A percentile compares a stretch with the other conserved stretches of the same genome.
These are phyloP conservation scores for Penicillium malachiteum DNA, from an alignment of 495 filamentous ascomycete species.

Conservation along the genomic window DNA sequence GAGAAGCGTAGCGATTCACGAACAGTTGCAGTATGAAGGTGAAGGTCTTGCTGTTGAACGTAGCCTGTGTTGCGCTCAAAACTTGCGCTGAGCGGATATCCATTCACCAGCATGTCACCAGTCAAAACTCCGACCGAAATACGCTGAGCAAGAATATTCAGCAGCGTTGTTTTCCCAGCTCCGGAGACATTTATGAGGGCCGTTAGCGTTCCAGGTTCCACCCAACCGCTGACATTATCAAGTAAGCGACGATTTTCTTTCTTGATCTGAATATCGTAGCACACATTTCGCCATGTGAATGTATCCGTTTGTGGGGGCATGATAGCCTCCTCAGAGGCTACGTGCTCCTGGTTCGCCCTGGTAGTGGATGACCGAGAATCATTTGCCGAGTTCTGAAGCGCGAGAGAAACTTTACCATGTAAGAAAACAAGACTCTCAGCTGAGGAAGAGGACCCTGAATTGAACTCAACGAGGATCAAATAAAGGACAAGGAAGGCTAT, in stretches of 20 bases:
- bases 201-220: conserved; percentile 74
- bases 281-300: conserved; percentile 52
- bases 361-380: conserved; percentile 38
- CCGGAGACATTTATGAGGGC: conserved; percentile 84
- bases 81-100: neutral
- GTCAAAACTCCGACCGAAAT: neutral
- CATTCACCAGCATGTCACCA: neutral
- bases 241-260: conserved; percentile 66
- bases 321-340: neutral
- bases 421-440: conserved; percentile 48
- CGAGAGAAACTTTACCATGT: conserved; percentile 25
- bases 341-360: neutral
- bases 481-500: conserved; percentile 52
- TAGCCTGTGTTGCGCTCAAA: conserved; percentile 3
- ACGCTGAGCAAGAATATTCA: conserved; percentile 1
- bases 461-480: conserved; percentile 59
- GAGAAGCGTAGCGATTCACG: too few species aligned
- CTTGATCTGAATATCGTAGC: conserved; percentile 63
- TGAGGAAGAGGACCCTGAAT: conserved; percentile 44
- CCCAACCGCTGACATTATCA: conserved; percentile 70
- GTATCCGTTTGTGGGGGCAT: conserved; percentile 39
- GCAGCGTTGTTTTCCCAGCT: conserved; percentile 59
- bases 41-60: neutral
- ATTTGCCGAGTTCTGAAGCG: conserved; percentile 19
- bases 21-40: neutral